These are phyloP conservation scores for Aspergillus ustus DNA, from an alignment of 2,329 filamentous ascomycete species.

Conservation along the genomic window DNA sequence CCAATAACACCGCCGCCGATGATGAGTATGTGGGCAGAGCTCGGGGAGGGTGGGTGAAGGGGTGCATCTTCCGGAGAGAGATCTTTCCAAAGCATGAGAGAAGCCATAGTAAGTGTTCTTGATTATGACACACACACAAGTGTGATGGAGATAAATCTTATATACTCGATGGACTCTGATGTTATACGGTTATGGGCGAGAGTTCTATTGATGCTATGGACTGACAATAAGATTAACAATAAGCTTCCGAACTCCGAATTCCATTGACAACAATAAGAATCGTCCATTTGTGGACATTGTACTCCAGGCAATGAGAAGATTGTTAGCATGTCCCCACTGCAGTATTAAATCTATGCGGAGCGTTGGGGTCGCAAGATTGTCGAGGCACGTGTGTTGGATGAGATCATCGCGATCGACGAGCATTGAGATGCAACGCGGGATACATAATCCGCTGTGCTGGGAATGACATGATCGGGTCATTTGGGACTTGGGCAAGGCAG, in stretches of 20 bases:
- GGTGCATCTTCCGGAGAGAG: not conserved
- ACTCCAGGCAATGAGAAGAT: not conserved
- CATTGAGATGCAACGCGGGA: not conserved
- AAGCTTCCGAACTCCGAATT: not conserved
- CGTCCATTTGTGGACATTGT: not conserved
- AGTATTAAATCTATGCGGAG: not conserved
- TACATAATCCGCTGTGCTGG: not conserved
- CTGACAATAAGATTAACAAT: not conserved
- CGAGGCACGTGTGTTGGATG: not conserved
- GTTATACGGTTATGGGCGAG: not conserved
- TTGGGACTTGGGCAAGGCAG: not conserved
- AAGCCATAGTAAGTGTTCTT: not conserved
- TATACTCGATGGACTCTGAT: not conserved
- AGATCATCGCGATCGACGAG: not conserved
- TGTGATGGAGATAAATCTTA: not conserved
- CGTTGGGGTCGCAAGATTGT: not conserved
- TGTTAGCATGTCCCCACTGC: not conserved
- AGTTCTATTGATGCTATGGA: not conserved
- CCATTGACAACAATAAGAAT: not conserved
- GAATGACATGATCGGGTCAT: not conserved
- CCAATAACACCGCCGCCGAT: constrained; percentile 17
- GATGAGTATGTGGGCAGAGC: constrained; percentile 17
- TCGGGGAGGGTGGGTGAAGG: not conserved
- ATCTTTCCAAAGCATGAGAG: not conserved
- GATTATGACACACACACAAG: not conserved